Conservation (phyloP, 1,284 basidiomycete genomes). For the Pseudozyma hubeiensis region DNA sequence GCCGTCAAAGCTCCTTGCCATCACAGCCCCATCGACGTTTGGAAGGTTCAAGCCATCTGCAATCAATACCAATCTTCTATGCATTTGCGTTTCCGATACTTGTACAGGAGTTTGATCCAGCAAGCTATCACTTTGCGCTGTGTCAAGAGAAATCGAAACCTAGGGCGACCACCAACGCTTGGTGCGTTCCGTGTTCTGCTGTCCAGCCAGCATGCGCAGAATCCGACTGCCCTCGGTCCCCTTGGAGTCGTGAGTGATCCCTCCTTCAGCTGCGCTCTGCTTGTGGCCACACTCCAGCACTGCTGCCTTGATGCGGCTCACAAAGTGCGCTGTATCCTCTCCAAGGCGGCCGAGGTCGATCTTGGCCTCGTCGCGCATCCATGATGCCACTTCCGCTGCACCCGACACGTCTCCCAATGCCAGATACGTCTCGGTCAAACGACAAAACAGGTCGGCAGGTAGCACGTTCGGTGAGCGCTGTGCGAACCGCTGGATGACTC, state of each 20-base stretch:
- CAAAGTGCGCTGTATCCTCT: constrained; percentile 18
- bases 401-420: constrained; percentile 29
- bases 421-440: constrained; percentile 38
- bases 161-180: constrained; percentile 42
- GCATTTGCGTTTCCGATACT: too few relatives aligned
- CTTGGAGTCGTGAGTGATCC: too few relatives aligned
- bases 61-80: not conserved
- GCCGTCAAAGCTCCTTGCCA: not conserved
- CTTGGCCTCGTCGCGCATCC: constrained; percentile 52
- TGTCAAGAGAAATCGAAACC: not conserved
- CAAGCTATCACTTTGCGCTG: not conserved
- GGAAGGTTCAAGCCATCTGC: too few relatives aligned
- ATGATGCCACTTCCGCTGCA: constrained; percentile 44
- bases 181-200: constrained; percentile 27
- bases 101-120: too few relatives aligned
- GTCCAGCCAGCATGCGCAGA: constrained; percentile 39
- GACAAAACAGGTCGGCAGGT: constrained; percentile 22
- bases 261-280: not conserved
- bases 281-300: constrained; percentile 8
- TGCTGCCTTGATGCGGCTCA: constrained; percentile 30
- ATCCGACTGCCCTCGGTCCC: constrained; percentile 17
- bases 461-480: constrained; percentile 26
- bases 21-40: too few relatives aligned
- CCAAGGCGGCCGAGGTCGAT: constrained; percentile 13
- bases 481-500: constrained; percentile 3